A percentile compares a stretch with the other conserved stretches of the same genome.
These are phyloP conservation scores for Scheffersomyces illinoinensis DNA, from an alignment of 1,139 yeast genomes.

Conservation along the genomic window DNA sequence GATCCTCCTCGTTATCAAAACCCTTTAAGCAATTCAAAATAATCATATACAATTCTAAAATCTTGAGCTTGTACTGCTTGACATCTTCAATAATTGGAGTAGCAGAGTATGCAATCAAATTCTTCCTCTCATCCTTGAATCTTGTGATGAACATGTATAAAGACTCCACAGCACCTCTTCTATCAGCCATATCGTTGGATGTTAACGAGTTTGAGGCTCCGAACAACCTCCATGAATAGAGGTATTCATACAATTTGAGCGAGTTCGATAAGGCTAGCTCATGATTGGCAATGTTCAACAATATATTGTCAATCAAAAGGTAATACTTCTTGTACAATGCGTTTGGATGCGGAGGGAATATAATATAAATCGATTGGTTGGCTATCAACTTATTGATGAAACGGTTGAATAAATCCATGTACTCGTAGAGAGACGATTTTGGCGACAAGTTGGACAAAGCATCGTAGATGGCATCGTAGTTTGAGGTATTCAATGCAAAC, in stretches of 20 bases:
- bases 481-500: constrained; percentile 26
- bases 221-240: constrained; percentile 54
- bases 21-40: constrained; percentile 51
- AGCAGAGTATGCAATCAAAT: constrained; percentile 12
- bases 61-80: constrained; percentile 38
- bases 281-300: constrained; percentile 39
- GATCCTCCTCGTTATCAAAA: constrained; percentile 48
- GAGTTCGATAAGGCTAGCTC: constrained; percentile 35
- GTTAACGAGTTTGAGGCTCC: constrained; percentile 23
- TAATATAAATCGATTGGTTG: constrained; percentile 18
- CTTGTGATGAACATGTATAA: constrained; percentile 53
- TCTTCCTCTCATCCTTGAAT: constrained; percentile 24
- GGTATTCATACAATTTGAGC: constrained; percentile 51
- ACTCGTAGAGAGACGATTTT: constrained; percentile 7
- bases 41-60: constrained; percentile 45
- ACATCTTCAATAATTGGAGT: constrained; percentile 19
- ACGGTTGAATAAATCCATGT: constrained; percentile 15
- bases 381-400: constrained; percentile 28
- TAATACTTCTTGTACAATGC: constrained; percentile 27
- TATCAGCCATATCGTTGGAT: constrained; percentile 32
- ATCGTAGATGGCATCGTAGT: constrained; percentile 26
- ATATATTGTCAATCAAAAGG: constrained; percentile 37
- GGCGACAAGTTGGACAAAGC: constrained; percentile 24
- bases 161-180: constrained; percentile 58
- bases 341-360: constrained; percentile 24